Evolutionary conservation across 345 rosid genomes (phyloP).

Genomic region (Geranium brycei): DNA sequence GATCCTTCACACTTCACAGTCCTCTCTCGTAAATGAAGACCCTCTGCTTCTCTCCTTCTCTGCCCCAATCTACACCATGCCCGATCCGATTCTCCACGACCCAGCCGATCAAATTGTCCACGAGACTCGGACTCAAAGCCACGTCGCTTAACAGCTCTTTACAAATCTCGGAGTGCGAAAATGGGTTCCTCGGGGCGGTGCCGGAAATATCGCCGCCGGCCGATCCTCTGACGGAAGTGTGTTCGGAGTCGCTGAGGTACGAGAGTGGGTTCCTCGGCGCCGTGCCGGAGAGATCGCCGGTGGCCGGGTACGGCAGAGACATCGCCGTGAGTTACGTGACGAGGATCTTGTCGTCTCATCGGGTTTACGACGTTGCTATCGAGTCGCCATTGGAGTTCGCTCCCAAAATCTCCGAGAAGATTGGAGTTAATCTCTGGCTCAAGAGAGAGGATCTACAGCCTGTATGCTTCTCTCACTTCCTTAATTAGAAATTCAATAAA

Average conservation of each 20-base stretch:
- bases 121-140: not conserved
- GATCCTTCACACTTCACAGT: too few species aligned
- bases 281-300: constrained; percentile 38
- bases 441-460: constrained; percentile 90
- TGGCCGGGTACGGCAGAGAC: constrained; percentile 15
- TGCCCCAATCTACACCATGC: not conserved
- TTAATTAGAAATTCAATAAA: not conserved
- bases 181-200: constrained; percentile 23
- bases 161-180: constrained; percentile 14
- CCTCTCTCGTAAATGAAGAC: not conserved
- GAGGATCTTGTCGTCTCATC: constrained; percentile 49
- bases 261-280: constrained; percentile 77
- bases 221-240: constrained; percentile 23
- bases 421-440: constrained; percentile 54
- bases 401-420: constrained; percentile 48
- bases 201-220: constrained; percentile 8
- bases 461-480: constrained; percentile 23
- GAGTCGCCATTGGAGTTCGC: constrained; percentile 78
- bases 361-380: constrained; percentile 66
- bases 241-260: constrained; percentile 52
- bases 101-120: not conserved
- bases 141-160: not conserved
- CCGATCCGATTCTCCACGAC: not conserved
- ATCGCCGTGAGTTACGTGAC: constrained; percentile 70
- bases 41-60: not conserved